Base-by-base conservation (phyloP, 106 monocot genomes). In the Dendrobium officinale region DNA sequence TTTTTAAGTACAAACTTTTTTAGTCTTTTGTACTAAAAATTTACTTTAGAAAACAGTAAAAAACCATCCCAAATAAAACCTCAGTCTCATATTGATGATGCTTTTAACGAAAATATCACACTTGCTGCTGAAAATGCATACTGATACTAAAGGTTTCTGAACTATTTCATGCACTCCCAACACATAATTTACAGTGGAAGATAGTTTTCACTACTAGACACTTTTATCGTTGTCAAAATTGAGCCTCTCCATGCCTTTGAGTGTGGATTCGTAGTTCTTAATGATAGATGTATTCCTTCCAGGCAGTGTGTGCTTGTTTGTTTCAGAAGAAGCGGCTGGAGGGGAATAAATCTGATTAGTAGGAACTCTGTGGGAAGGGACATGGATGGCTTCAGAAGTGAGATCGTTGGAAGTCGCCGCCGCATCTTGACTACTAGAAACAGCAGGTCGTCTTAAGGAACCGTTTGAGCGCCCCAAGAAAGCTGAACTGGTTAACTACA, bases 401-500 rank as follows among this genome's bases (percentile, higher is more conserved):
- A 79, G 84, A 66, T 79, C 9, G 6, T 81, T 77, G 37, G 87
- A 78, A 15, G 26, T 77, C 56, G 86, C 75, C 41, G 67, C 49
- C 10, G 7, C 58, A 58, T 87, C 85, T 68, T 82, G 67, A 75
- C 79, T 85, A 73, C 81, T 83, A 79, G 87, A 83, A 81, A 81
- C 87, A 90, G 72, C 86, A 90, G 85, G 81, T 79, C 90, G 85
- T 79, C 85, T 85, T 79, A 87, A 90, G 43, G 90, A 85, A 74
- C 85, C 83, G 58, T 79, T 77, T 78, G 85, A 83, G 7, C 83
- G 85, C 20, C 90, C 85, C 83, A 85, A 83, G 75, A 81, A 83
- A 75, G 80, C 79, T 75, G 83, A 81, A 87, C 83, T 87, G 75
- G 87, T 75, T 72, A 87, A 72, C 90, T 90, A 81, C 86, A 86